Percentiles rank a stretch among this genome's conserved stretches.
Evolutionary conservation across 306 rosid genomes (phyloP).

Genomic region (Trifolium dubium): DNA sequence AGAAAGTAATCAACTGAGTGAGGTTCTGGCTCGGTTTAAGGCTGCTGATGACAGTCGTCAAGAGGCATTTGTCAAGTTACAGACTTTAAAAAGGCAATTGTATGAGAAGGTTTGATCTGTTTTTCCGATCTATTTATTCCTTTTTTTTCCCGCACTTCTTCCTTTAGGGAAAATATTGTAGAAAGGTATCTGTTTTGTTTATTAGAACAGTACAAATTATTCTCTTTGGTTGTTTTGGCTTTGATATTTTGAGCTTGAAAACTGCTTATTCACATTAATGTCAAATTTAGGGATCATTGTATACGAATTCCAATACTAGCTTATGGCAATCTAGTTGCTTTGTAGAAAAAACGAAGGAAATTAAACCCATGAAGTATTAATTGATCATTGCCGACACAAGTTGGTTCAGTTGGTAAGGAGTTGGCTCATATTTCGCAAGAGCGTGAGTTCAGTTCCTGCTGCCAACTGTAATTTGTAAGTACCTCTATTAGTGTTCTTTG

Average conservation of each 20-base stretch:
- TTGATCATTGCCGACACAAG: not conserved
- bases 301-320: not conserved
- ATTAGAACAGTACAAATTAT: not conserved
- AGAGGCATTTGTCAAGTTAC: conserved; percentile 68
- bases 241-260: not conserved
- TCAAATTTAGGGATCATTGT: conserved; percentile 6
- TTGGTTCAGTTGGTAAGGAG: too few relatives aligned
- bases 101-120: conserved; percentile 63
- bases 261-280: conserved; percentile 5
- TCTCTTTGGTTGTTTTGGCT: conserved; percentile 7
- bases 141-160: not conserved
- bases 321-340: conserved; percentile 6
- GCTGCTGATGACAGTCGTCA: conserved; percentile 79
- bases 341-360: not conserved
- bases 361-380: conserved; percentile 7
- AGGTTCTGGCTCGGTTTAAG: conserved; percentile 52
- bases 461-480: too few relatives aligned
- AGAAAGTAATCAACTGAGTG: conserved; percentile 51
- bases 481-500: too few relatives aligned
- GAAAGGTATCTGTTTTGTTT: conserved; percentile 8
- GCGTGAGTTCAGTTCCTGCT: too few relatives aligned
- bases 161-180: conserved; percentile 6
- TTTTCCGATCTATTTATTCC: conserved; percentile 17
- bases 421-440: too few relatives aligned
- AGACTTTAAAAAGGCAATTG: conserved; percentile 60